Evolutionary conservation across 306 rosid species (phyloP), one percentile per base, ranked within the genome.

Genomic region (Myrica gale): DNA sequence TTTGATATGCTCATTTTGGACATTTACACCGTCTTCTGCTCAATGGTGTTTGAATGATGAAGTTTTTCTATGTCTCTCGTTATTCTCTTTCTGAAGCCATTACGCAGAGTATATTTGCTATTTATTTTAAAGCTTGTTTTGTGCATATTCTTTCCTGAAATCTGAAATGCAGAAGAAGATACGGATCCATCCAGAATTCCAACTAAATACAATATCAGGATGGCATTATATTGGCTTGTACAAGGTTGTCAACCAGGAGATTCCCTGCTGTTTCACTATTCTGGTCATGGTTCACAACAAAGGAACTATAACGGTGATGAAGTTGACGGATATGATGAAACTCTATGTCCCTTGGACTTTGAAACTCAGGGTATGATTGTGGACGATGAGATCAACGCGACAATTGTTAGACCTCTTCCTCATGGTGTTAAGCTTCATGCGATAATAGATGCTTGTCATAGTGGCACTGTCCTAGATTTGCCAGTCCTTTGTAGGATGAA

Each of bases 301-400:
- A 90, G 97, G 84, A 85, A 89, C 88, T 89, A 92, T 69, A 87
- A 68, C 46, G 99, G 98, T 74, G 97, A 96, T 46, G 99, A 96
- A 81, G 92, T 83, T 73, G 99, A 96, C 77, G 99, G 99, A 84
- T 92, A 51, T 74, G 98, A 96, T 82, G 99, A 96, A 84, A 96
- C 99, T 37, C 77, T 96, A 12, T 96, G 99, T 76, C 99, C 99
- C 69, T 82, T 96, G 56, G 99, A 96, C 85, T 96, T 92, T 48
- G 96, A 89, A 88, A 96, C 98, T 52, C 99, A 96, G 92, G 99
- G 99, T 66, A 92, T 92, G 99, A 96, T 96, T 71, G 93, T 96
- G 77, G 99, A 96, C 77, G 98, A 96, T 76, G 99, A 96, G 87
- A 92, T 96, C 78, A 96, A 96, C 80, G 70, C 80, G 23, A 57